Base-by-base conservation (phyloP, 257 asterid genomes). In the Plectranthus barbatus region DNA sequence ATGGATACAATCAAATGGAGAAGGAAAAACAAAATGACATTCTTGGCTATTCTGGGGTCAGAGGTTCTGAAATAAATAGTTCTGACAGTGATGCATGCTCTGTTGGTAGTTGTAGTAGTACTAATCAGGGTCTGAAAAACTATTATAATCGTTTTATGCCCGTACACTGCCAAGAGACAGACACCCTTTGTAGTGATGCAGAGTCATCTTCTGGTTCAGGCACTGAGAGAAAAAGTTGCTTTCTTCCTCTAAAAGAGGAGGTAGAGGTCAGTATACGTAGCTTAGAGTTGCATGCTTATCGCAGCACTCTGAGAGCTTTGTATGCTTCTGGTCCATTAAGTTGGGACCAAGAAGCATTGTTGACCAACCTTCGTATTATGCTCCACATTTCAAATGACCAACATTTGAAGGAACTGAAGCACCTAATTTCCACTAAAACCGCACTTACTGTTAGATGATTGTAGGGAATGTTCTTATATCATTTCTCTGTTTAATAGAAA, bases 301-400 rank as follows among this genome's bases (percentile, higher is more conserved):
- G 85, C 66, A 62, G 92, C 76, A 91, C 96, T 58, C 76, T 91
- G 44, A 76, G 74, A 76, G 96, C 95, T 69, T 77, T 91, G 76
- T 79, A 77, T 79, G 95, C 86, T 72, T 88, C 94, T 76, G 98
- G 98, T 71, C 94, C 95, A 72, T 86, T 88, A 79, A 91, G 88
- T 74, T 91, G 98, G 96, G 96, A 91, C 31, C 89, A 84, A 66
- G 96, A 91, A 74, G 78, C 90, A 69, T 49, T 88, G 59, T 73
- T 88, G 80, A 91, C 98, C 56, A 74, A 91, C 77, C 96, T 91
- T 70, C 96, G 98, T 56, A 84, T 81, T 44, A 67, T 67, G 76
- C 95, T 91, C 65, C 88, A 83, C 74, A 86, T 91, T 71, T 86
- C 98, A 72, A 86, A 91, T 81, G 98, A 91, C 72, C 94, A 84